Conservation (phyloP, 768 basidiomycete genomes). For the Phanerochaete sordida region DNA sequence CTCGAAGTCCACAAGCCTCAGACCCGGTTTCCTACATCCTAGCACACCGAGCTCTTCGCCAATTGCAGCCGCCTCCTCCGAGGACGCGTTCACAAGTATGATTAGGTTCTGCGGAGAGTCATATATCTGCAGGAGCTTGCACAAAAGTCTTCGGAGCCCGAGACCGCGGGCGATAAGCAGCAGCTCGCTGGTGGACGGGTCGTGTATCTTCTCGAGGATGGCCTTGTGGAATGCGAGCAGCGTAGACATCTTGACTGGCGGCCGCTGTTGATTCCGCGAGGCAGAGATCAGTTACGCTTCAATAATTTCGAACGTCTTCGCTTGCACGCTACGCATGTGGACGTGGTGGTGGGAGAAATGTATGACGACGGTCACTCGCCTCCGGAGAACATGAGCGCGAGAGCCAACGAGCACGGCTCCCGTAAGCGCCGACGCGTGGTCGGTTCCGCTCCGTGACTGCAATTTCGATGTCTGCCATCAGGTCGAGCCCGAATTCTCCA, state of each 20-base stretch:
- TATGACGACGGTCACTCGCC: background rate
- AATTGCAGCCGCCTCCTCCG: slow-evolving; percentile 87
- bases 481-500: no score
- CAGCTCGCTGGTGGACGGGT: slow-evolving; percentile 70
- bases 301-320: background rate
- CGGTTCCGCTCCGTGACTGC: no score
- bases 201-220: slow-evolving; percentile 66
- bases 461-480: no score
- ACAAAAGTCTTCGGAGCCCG: slow-evolving; percentile 78
- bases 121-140: slow-evolving; percentile 90
- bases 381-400: background rate
- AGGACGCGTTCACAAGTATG: slow-evolving; percentile 76
- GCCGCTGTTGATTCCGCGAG: background rate
- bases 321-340: background rate
- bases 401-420: background rate
- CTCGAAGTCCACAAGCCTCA: slow-evolving; percentile 82
- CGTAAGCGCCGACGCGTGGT: no score
- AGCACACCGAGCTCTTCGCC: slow-evolving; percentile 91
- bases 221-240: slow-evolving; percentile 64
- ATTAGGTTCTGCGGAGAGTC: slow-evolving; percentile 82
- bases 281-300: background rate
- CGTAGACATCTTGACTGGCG: slow-evolving; percentile 16
- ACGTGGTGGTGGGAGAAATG: background rate
- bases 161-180: slow-evolving; percentile 86
- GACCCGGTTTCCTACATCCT: slow-evolving; percentile 84